These are phyloP conservation scores for Crithidia acanthocephali DNA, from an alignment of 208 protist species.

Conservation along the genomic window DNA sequence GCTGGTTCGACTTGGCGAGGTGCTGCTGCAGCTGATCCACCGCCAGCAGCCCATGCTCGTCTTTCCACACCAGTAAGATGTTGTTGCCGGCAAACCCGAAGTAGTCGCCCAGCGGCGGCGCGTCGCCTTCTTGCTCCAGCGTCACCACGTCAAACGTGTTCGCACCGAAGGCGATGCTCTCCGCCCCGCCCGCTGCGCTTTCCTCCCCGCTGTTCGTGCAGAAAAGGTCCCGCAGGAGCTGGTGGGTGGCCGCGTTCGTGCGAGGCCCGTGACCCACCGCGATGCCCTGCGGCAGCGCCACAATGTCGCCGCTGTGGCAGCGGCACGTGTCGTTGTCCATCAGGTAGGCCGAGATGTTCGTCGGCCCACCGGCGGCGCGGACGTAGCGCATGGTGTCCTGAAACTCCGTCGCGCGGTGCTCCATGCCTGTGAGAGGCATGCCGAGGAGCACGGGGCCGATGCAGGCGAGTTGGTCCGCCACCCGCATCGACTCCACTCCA, in stretches of 20 bases:
- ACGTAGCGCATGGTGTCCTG: conserved; percentile 91
- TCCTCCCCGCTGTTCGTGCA: conserved; percentile 1
- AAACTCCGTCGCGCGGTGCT: conserved; percentile 89
- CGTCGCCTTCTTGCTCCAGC: conserved; percentile 90
- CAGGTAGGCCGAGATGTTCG: conserved; percentile 72
- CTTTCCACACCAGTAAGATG: conserved; percentile 89
- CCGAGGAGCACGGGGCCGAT: conserved; percentile 82
- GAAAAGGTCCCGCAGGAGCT: conserved; percentile 81
- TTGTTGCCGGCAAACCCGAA: conserved; percentile 93
- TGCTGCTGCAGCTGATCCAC: conserved; percentile 92
- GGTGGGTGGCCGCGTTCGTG: conserved; percentile 84
- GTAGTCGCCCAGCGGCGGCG: conserved; percentile 91
- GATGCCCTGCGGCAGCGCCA: conserved; percentile 83
- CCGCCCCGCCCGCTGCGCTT: neutral
- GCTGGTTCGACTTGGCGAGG: conserved; percentile 17
- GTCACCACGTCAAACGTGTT: conserved; percentile 80
- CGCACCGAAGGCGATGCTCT: conserved; percentile 2
- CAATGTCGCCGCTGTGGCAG: conserved; percentile 89
- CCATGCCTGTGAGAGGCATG: conserved; percentile 84
- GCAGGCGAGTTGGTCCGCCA: conserved; percentile 81
- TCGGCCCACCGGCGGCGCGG: conserved; percentile 76
- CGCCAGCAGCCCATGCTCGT: conserved; percentile 91
- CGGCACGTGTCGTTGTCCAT: conserved; percentile 86
- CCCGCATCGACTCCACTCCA: conserved; percentile 72
- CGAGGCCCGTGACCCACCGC: conserved; percentile 87